Percentiles rank a stretch among this genome's conserved stretches.
These are phyloP conservation scores for Bremia lactucae DNA, from an alignment of 352 stramenopile species.

Conservation along the genomic window DNA sequence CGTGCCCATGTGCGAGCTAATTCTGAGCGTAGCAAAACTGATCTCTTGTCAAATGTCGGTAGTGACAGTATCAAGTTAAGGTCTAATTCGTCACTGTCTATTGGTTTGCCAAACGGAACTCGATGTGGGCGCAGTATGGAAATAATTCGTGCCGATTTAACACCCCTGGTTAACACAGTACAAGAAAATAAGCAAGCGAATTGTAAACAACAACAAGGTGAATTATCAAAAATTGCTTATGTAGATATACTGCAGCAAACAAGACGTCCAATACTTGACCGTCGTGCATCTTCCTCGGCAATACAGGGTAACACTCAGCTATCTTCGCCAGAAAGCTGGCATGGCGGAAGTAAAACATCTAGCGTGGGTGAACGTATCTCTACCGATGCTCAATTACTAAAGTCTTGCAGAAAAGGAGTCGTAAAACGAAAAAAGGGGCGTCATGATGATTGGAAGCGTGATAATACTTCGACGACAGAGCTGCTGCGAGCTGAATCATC, in stretches of 20 bases:
- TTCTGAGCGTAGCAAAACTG: slow-evolving; percentile 13
- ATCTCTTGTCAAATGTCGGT: slow-evolving; percentile 4
- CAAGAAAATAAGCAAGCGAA: slow-evolving; percentile 14
- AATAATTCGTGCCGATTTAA: neutral
- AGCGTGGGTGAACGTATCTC: slow-evolving; percentile 6
- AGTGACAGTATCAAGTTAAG: slow-evolving; percentile 18
- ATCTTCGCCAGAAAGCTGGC: slow-evolving; percentile 3
- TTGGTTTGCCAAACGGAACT: slow-evolving; percentile 3
- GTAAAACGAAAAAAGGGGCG: slow-evolving; percentile 11
- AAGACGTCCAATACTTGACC: slow-evolving; percentile 28
- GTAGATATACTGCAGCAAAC: slow-evolving; percentile 11
- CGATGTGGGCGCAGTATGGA: slow-evolving; percentile 6
- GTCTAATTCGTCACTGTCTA: slow-evolving; percentile 31
- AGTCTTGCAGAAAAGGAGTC: slow-evolving; percentile 4
- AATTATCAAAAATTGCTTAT: slow-evolving; percentile 3
- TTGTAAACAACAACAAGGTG: slow-evolving; percentile 8
- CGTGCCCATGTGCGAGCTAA: slow-evolving; percentile 14
- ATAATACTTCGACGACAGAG: slow-evolving; percentile 14
- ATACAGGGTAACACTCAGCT: slow-evolving; percentile 8
- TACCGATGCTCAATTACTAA: slow-evolving; percentile 2
- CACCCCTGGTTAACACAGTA: neutral
- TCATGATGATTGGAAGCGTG: slow-evolving; percentile 15
- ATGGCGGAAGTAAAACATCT: slow-evolving; percentile 10
- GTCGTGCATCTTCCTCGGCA: slow-evolving; percentile 35
- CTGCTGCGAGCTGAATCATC: slow-evolving; percentile 15